Evolutionary conservation across 495 filamentous ascomycete species (phyloP).

Genomic region (Aspergillus panamensis): DNA sequence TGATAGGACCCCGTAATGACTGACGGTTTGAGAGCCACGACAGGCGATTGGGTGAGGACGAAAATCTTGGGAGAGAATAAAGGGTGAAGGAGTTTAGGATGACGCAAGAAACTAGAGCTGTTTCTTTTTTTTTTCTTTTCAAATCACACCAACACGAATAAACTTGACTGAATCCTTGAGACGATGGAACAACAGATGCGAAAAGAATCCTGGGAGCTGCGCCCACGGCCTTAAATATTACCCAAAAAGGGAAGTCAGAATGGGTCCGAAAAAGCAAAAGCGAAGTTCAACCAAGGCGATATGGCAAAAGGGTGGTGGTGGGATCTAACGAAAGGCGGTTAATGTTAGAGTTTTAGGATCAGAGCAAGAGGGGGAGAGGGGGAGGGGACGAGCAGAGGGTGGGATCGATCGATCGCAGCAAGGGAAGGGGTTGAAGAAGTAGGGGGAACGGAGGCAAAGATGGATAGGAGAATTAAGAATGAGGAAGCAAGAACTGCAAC

Average conservation of each 20-base stretch:
- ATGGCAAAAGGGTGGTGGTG: neutral
- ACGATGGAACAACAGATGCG: neutral
- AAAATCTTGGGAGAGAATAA: slow-evolving; percentile 13
- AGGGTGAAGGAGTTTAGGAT: neutral
- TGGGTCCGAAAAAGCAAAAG: neutral
- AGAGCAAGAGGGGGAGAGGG: neutral
- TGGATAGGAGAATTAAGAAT: slow-evolving; percentile 20
- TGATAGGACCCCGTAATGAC: slow-evolving; percentile 27
- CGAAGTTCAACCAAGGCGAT: neutral
- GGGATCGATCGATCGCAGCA: slow-evolving; percentile 15
- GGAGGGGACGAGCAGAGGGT: slow-evolving; percentile 11
- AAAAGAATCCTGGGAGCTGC: neutral
- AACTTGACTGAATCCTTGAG: neutral
- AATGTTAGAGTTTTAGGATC: slow-evolving; percentile 8
- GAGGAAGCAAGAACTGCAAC: slow-evolving; percentile 1
- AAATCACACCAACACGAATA: neutral
- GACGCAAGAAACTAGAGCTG: neutral
- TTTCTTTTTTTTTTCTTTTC: neutral
- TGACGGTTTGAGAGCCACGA: slow-evolving; percentile 31
- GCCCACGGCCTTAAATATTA: slow-evolving; percentile 3
- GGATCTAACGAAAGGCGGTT: slow-evolving; percentile 3
- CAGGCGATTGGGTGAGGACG: slow-evolving; percentile 14
- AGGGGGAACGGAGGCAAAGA: slow-evolving; percentile 5
- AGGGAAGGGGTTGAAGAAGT: slow-evolving; percentile 18
- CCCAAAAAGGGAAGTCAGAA: slow-evolving; percentile 10